These are phyloP conservation scores for Epithele typhae DNA, from an alignment of 768 basidiomycete species.

Conservation along the genomic window DNA sequence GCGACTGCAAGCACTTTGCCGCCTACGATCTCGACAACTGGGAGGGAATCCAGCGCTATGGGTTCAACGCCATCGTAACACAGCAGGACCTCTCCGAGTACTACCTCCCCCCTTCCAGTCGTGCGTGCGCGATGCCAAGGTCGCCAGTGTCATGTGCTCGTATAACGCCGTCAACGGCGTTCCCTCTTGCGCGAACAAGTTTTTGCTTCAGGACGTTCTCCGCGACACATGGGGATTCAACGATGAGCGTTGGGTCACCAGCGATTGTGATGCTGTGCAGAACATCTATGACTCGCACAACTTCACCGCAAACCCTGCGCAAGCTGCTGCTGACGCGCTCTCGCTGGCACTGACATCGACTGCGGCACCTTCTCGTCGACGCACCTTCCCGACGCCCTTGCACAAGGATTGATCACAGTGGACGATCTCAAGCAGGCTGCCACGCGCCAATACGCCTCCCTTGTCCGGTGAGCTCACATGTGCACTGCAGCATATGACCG, in stretches of 20 bases:
- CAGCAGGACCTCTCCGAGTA: constrained; percentile 53
- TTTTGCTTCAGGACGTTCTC: constrained; percentile 47
- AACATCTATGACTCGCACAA: constrained; percentile 50
- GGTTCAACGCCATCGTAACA: constrained; percentile 51
- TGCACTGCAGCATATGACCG: too few species aligned
- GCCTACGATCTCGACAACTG: constrained; percentile 57
- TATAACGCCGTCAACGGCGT: constrained; percentile 61
- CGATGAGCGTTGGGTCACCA: constrained; percentile 50
- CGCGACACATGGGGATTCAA: constrained; percentile 48
- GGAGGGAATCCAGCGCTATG: constrained; percentile 44
- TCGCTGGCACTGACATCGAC: constrained; percentile 43
- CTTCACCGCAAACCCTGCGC: constrained; percentile 38
- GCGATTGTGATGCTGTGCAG: constrained; percentile 51
- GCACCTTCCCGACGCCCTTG: constrained; percentile 44
- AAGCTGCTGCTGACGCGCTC: constrained; percentile 47
- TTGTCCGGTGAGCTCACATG: constrained; percentile 39
- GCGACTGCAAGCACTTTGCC: constrained; percentile 62
- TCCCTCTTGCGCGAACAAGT: constrained; percentile 50
- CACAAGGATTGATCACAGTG: constrained; percentile 42
- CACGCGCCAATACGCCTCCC: constrained; percentile 46
- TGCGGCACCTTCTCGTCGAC: constrained; percentile 46
- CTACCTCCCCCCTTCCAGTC: constrained; percentile 54
- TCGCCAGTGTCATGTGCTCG: constrained; percentile 58
- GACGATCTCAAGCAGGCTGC: constrained; percentile 40
- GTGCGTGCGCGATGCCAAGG: constrained; percentile 59